A percentile compares a stretch with the other conserved stretches of the same genome.
Evolutionary conservation across 805 yeast species (phyloP).

Genomic region (Nakazawaea peltata): DNA sequence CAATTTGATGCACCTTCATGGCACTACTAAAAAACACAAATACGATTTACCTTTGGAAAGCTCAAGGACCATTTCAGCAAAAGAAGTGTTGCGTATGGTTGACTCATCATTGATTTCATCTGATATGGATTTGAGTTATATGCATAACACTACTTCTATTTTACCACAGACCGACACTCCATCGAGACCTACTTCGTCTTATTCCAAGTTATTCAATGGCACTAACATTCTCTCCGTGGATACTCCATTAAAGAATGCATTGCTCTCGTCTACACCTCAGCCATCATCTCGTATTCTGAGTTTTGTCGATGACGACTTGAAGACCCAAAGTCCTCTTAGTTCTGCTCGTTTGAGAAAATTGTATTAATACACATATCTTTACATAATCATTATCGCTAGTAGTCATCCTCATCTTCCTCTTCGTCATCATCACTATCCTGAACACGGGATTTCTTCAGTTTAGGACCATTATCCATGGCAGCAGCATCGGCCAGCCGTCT

Average conservation of each 20-base stretch:
- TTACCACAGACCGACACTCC: conserved; percentile 2
- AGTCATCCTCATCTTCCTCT: conserved; percentile 6
- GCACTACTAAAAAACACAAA: conserved; percentile 15
- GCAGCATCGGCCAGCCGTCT: conserved; percentile 2
- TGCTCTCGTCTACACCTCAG: conserved; percentile 1
- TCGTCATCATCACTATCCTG: conserved; percentile 5
- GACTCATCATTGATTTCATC: conserved; percentile 29
- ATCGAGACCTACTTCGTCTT: conserved; percentile 1
- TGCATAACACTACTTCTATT: conserved; percentile 2
- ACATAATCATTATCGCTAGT: conserved; percentile 5
- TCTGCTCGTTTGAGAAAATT: conserved; percentile 1
- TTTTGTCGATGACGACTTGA: conserved; percentile 1
- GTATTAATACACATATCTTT: neutral
- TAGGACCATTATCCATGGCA: neutral
- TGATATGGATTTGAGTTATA: conserved; percentile 18
- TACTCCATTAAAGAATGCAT: conserved; percentile 1
- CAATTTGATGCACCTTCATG: neutral
- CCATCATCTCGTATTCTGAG: neutral
- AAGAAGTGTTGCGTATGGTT: conserved; percentile 28
- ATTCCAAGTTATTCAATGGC: neutral
- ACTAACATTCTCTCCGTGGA: neutral
- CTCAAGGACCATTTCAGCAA: conserved; percentile 27
- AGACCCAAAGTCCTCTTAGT: conserved; percentile 4
- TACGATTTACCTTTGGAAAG: conserved; percentile 23
- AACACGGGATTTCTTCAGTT: neutral